Evolutionary conservation across 2,329 filamentous ascomycete genomes (phyloP).

Genomic region (Aspergillus sp.): DNA sequence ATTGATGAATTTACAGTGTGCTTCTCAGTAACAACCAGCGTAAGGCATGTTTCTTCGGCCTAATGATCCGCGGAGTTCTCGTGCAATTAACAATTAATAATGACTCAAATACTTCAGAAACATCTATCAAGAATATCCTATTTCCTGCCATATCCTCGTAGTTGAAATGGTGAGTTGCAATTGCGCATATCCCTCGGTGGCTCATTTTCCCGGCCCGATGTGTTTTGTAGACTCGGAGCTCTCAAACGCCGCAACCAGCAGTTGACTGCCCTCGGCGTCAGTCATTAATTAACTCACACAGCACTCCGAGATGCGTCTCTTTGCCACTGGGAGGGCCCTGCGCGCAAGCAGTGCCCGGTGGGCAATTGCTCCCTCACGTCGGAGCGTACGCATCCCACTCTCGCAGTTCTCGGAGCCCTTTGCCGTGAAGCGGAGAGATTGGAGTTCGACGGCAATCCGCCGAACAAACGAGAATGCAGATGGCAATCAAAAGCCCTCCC

Average conservation of each 20-base stretch:
- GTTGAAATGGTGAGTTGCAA: background rate
- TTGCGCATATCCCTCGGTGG: background rate
- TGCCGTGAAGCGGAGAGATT: slow-evolving; percentile 26
- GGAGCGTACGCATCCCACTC: slow-evolving; percentile 26
- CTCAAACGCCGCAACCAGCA: background rate
- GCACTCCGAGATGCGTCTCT: slow-evolving; percentile 36
- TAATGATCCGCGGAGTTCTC: too few species aligned
- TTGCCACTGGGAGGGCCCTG: slow-evolving; percentile 43
- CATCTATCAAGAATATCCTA: too few species aligned
- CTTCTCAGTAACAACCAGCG: background rate
- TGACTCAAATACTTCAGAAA: too few species aligned
- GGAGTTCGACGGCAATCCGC: slow-evolving; percentile 37
- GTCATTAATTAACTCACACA: background rate
- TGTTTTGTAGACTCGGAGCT: slow-evolving; percentile 4
- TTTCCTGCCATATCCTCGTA: too few species aligned
- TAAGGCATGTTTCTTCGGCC: background rate
- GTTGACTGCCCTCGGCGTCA: background rate
- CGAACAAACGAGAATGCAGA: slow-evolving; percentile 20
- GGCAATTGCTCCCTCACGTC: slow-evolving; percentile 29
- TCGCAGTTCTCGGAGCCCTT: slow-evolving; percentile 21
- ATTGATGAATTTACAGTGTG: background rate
- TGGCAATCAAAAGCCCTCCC: slow-evolving; percentile 10
- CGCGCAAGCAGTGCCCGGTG: slow-evolving; percentile 38
- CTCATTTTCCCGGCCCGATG: slow-evolving; percentile 5
- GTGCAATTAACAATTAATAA: too few species aligned